These are phyloP conservation scores for Straminergon stramineum DNA, from an alignment of 225 moss, liverwort and hornwort species.

Conservation along the genomic window DNA sequence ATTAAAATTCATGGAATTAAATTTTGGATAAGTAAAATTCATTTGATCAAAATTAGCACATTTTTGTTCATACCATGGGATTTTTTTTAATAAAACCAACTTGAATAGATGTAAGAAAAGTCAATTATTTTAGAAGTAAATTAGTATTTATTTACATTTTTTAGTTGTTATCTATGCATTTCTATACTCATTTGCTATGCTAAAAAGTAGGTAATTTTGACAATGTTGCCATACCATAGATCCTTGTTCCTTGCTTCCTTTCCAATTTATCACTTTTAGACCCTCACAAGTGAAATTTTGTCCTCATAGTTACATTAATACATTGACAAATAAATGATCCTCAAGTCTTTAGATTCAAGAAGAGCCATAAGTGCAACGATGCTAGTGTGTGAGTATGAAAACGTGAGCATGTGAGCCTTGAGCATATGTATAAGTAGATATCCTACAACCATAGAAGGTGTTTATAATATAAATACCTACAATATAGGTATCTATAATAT, in stretches of 20 bases:
- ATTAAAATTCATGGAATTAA: neutral
- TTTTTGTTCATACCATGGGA: neutral
- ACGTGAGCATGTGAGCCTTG: too few species aligned
- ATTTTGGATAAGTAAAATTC: neutral
- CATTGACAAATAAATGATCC: neutral
- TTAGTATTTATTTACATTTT: neutral
- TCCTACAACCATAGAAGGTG: too few species aligned
- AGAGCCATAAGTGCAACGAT: neutral
- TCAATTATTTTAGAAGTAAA: neutral
- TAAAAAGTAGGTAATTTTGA: neutral
- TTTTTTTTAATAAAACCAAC: neutral
- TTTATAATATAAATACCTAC: too few species aligned
- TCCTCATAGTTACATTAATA: neutral
- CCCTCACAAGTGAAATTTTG: neutral
- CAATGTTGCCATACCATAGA: neutral
- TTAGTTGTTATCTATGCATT: neutral
- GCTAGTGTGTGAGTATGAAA: too few species aligned
- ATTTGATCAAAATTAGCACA: neutral
- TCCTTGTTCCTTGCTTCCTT: fast-evolving
- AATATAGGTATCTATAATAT: too few species aligned
- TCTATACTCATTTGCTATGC: neutral
- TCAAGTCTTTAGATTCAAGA: neutral
- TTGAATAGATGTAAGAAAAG: neutral
- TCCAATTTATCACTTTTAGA: fast-evolving
- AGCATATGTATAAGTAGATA: too few species aligned